phyloP scores from a whole-genome alignment of 169 alveolate species.

The Cryptosporidium xiaoi region DNA sequence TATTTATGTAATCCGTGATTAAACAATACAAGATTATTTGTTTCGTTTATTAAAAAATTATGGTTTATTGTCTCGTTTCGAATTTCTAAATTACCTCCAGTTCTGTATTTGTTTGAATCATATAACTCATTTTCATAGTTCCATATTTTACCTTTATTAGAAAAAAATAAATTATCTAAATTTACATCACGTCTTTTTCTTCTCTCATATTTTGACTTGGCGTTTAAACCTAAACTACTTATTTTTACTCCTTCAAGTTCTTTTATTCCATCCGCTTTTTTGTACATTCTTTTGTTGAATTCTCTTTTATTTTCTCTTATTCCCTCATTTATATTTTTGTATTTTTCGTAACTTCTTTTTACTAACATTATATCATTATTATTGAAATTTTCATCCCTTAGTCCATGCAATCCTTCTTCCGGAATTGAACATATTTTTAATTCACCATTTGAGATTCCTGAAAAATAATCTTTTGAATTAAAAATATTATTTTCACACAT shows the following conservation, averaged over 20 bases:
- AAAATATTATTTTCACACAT: slow-evolving; percentile 22
- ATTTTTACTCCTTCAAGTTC: no score
- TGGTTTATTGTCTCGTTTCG: not conserved
- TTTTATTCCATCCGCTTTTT: no score
- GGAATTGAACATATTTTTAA: slow-evolving; percentile 50
- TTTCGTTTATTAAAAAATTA: not conserved
- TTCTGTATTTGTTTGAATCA: not conserved
- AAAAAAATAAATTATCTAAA: slow-evolving; percentile 18
- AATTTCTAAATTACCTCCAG: not conserved
- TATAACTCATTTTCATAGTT: not conserved
- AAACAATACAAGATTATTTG: slow-evolving; percentile 16
- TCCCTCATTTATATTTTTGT: no score
- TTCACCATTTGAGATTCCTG: not conserved
- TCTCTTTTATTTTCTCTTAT: no score
- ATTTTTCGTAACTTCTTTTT: not conserved
- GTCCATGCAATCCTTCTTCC: slow-evolving; percentile 57
- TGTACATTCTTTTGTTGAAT: no score
- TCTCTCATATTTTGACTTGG: not conserved
- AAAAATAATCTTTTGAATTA: slow-evolving; percentile 7
- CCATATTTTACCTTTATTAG: not conserved
- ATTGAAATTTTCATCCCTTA: not conserved
- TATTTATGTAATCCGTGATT: slow-evolving; percentile 11
- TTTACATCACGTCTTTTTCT: slow-evolving; percentile 6
- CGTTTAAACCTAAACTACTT: not conserved
- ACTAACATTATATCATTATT: not conserved